Base-by-base conservation (phyloP, 208 protist genomes). In the Angomonas deanei region DNA sequence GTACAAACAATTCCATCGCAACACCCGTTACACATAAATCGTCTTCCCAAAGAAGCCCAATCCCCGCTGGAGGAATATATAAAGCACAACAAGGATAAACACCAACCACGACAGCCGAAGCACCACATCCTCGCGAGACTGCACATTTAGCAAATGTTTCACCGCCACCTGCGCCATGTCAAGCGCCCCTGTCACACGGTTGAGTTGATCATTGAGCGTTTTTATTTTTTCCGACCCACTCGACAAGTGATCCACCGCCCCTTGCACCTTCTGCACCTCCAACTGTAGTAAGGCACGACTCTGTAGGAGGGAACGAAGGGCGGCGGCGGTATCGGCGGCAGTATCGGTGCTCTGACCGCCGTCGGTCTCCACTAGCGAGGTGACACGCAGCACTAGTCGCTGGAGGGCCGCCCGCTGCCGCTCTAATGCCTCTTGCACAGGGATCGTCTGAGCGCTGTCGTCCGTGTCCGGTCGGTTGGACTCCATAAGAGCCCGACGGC, bases 251-350 rank as follows among this genome's bases (percentile, higher is more conserved):
- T 85, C 66, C 19, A 93, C 75, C 19, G 78, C 86, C 15, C 72
- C 47, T 32, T 91, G 76, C 39, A 95, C 86, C 64, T 93, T 92
- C 58, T 74, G 54, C 34, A 93, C 47, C 61, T 95, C 86, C 26
- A 72, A 31, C n/a, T 76, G 74, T 8, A 95, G 74, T 39, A 95
- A 66, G 26, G 76, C 64, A 5, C 89, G 83, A 15, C 84, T 93
- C 66, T 84, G 86, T 5, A 89, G 31, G 5, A 95, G 80, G 1
- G 83, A 87, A 49, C 77, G 86, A 4, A 93, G 74, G 8, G 83
- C 81, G 24, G 78, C 78, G 11, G 76, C 82, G 5, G 75, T 72
- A 27, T 76, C 57, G 21, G 34, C 72, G 0, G 71, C 74, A 6
- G 48, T 69, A 0, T 28, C 56, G 31, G 32, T 28, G 38, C 21